Evolutionary conservation across 768 basidiomycete species (phyloP).

Genomic region (Suillus luteus): DNA sequence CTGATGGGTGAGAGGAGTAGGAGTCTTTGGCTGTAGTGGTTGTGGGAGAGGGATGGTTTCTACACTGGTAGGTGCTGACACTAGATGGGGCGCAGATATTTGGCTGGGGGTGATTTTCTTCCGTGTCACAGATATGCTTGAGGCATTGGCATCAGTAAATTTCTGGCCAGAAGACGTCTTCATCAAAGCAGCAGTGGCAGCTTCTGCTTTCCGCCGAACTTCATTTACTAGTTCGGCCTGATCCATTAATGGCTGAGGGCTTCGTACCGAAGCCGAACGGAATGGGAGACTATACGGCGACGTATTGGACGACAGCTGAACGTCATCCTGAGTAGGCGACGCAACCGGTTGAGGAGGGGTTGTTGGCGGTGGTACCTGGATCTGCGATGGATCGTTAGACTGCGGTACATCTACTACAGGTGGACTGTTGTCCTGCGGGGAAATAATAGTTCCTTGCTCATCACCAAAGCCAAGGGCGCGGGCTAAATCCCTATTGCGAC

Average conservation of each 20-base stretch:
- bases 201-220: conserved; percentile 68
- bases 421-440: conserved; percentile 22
- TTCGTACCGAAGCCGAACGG: conserved; percentile 39
- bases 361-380: conserved; percentile 31
- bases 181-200: conserved; percentile 62
- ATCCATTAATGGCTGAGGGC: conserved; percentile 44
- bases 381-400: conserved; percentile 10
- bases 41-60: conserved; percentile 62
- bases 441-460: conserved; percentile 29
- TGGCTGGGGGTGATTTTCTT: conserved; percentile 62
- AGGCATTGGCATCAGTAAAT: conserved; percentile 41
- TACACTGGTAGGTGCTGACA: conserved; percentile 69
- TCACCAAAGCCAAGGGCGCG: conserved; percentile 67
- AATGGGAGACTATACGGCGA: conserved; percentile 27
- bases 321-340: conserved; percentile 21
- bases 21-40: conserved; percentile 29
- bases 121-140: conserved; percentile 45
- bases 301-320: conserved; percentile 10
- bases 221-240: conserved; percentile 61
- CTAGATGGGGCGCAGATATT: conserved; percentile 65
- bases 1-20: conserved; percentile 32
- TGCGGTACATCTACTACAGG: conserved; percentile 20
- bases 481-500: conserved; percentile 73
- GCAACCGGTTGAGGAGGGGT: conserved; percentile 36
- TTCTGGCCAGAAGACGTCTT: conserved; percentile 48